Base-by-base conservation (phyloP, 108 stramenopile genomes). In the Schizochytrium sp. region DNA sequence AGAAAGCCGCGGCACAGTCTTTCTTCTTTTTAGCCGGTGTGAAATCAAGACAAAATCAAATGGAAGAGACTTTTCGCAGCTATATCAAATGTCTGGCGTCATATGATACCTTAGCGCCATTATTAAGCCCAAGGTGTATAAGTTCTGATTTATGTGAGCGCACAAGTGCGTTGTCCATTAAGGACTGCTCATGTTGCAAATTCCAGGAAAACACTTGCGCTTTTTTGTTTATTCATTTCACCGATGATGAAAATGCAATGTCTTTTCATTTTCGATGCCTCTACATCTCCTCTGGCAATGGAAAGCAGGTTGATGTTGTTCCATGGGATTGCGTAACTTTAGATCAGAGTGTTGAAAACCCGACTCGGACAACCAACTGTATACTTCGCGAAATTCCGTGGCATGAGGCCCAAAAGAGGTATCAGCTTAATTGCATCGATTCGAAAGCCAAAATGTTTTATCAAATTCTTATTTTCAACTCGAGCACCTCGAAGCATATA, bases 1-100 rank as follows among this genome's bases (percentile, higher is more conserved):
- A 83, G 40, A 83, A 83, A 53, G 76, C 55, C 8, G 50, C 47
- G 47, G 76, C 76, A 19, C n/a, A 10, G 50, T 83, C 76, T n/a
- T 5, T 55, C 50, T 83, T 19, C 53, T 69, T 7, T 69, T 44
- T 69, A 7, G 64, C 19, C 5, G 28, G 7, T 44, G 44, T 69
- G 64, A 69, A 69, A 15, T 12, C 15, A 44, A 8, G 12, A 7
- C 64, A 69, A 38, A 38, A 69, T 44, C 42, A 69, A 7, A 10
- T 44, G 1, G 64, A 10, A 28, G 64, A 38, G 28, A 69, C 42
- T 69, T 28, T 69, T 69, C 64, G 64, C 12, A 44, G 42, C 12
- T 13, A 7, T 38, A 44, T 3, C 42, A 44, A 44, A 38, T 69
- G 64, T 15, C 8, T 69, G 15, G 42, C 42, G 8, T 38, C 64